phyloP scores from a whole-genome alignment of 2,329 filamentous ascomycete species.

The Parastagonospora avenae region DNA sequence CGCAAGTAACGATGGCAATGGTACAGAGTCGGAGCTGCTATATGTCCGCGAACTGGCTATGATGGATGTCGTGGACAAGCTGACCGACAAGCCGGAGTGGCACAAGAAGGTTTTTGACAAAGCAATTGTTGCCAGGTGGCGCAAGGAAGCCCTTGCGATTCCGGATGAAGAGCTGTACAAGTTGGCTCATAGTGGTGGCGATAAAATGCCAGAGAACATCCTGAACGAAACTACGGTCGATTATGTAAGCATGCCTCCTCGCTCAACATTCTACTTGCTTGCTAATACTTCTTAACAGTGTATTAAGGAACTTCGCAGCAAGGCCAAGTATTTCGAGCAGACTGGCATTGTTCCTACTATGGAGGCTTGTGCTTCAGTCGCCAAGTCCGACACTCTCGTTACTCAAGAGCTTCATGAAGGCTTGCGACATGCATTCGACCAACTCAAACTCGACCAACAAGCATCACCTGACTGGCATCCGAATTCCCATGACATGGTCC shows the following conservation, averaged over 20 bases:
- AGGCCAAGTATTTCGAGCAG: constrained; percentile 53
- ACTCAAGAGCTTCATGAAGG: constrained; percentile 45
- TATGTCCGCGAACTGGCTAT: constrained; percentile 48
- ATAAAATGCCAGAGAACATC: constrained; percentile 9
- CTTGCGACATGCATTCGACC: constrained; percentile 52
- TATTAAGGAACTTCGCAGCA: constrained; percentile 55
- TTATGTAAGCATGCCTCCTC: constrained; percentile 12
- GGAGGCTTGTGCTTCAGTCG: constrained; percentile 53
- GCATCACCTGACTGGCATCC: constrained; percentile 62
- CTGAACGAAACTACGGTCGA: constrained; percentile 18
- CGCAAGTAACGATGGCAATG: constrained; percentile 13
- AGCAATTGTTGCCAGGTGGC: constrained; percentile 29
- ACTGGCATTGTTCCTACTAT: constrained; percentile 52
- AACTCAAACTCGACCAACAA: constrained; percentile 55
- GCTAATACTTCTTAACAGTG: constrained; percentile 12
- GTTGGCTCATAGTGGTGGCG: constrained; percentile 4
- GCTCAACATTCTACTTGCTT: neutral
- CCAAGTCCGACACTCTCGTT: constrained; percentile 60
- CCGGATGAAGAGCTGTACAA: constrained; percentile 17
- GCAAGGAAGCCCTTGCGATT: constrained; percentile 25
- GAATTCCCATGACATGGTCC: constrained; percentile 59
- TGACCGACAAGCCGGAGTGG: constrained; percentile 51
- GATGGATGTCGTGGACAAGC: constrained; percentile 46
- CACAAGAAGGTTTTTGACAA: constrained; percentile 48
- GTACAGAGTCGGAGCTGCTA: constrained; percentile 14